A percentile compares a stretch with the other conserved stretches of the same genome.
phyloP scores from a whole-genome alignment of 1,139 yeast genomes.

The Lodderomyces theae region DNA sequence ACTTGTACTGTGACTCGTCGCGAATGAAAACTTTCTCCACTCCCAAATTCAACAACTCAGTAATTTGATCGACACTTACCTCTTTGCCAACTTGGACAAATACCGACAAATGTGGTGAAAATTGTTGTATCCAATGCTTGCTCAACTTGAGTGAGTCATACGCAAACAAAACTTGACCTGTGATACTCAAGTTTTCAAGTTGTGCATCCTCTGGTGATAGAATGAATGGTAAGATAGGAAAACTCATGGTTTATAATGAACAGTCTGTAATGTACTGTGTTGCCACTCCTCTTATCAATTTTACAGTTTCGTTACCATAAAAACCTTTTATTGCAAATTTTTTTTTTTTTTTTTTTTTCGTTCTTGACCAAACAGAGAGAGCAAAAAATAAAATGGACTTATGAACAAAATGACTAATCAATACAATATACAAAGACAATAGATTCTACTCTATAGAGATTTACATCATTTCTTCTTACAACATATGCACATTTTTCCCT shows the following conservation, averaged over 20 bases:
- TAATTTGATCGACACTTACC: slow-evolving; percentile 38
- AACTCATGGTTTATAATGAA: no score
- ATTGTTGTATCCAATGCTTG: slow-evolving; percentile 36
- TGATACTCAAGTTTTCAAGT: slow-evolving; percentile 30
- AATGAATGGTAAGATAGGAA: slow-evolving; percentile 45
- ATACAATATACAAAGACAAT: no score
- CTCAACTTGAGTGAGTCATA: slow-evolving; percentile 24
- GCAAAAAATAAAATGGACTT: no score
- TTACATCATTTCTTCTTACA: no score
- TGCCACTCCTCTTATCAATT: no score
- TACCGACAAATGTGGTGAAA: slow-evolving; percentile 32
- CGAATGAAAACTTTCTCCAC: slow-evolving; percentile 50
- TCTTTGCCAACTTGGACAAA: slow-evolving; percentile 23
- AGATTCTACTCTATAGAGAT: no score
- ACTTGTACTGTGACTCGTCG: slow-evolving; percentile 28
- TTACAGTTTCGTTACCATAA: no score
- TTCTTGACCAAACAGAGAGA: no score
- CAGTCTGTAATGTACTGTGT: no score
- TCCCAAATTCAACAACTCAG: slow-evolving; percentile 67
- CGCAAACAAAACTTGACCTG: slow-evolving; percentile 41
- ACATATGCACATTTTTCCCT: no score
- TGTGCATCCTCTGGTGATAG: slow-evolving; percentile 21
- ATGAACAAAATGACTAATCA: slow-evolving; percentile 1
- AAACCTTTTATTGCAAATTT: no score
- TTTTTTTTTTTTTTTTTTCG: neutral